A percentile compares a stretch with the other conserved stretches of the same genome.
Evolutionary conservation across 257 asterid genomes (phyloP).

Genomic region (Solanum okadae): DNA sequence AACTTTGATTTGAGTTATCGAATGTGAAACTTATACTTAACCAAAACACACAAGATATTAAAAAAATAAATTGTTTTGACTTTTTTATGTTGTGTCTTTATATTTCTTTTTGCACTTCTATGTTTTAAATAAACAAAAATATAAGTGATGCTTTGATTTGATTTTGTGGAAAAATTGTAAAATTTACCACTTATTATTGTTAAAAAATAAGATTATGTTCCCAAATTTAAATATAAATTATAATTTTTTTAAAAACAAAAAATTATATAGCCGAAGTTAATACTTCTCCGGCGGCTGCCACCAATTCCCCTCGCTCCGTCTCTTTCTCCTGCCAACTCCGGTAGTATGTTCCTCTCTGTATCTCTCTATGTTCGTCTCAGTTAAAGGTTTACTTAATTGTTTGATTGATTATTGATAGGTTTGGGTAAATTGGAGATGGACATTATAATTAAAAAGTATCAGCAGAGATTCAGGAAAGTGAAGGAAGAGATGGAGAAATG

Average conservation of each 20-base stretch:
- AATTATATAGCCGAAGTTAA: background rate
- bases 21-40: background rate
- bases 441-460: conserved; percentile 48
- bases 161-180: no score
- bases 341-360: background rate
- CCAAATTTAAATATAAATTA: no score
- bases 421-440: conserved; percentile 34
- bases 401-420: background rate
- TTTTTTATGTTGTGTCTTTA: background rate
- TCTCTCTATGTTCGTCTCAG: background rate
- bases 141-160: no score
- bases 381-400: background rate
- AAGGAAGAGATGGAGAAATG: conserved; percentile 57
- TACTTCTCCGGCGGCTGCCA: background rate
- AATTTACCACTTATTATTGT: no score
- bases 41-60: background rate
- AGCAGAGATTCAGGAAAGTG: conserved; percentile 50
- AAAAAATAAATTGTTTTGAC: background rate
- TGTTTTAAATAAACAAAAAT: no score
- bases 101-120: background rate
- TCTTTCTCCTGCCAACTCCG: background rate
- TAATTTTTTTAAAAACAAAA: no score
- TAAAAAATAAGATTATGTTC: no score
- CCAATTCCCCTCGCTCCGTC: background rate
- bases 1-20: no score